These are phyloP conservation scores for Aspergillus bridgeri DNA, from an alignment of 495 filamentous ascomycete species.

Conservation along the genomic window DNA sequence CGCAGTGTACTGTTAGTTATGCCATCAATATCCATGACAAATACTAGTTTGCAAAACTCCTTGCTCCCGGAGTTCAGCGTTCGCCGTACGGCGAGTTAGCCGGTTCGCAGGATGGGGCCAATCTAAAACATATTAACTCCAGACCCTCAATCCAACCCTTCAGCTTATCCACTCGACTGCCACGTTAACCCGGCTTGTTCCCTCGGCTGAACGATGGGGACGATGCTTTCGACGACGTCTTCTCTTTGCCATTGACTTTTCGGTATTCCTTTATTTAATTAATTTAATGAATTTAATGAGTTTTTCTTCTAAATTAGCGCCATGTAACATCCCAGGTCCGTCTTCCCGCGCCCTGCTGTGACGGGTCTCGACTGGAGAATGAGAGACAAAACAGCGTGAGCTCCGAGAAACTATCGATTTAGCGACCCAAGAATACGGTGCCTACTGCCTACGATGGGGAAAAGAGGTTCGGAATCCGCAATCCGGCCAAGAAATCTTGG, in stretches of 20 bases:
- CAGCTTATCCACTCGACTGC: conserved; percentile 12
- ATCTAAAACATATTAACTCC: neutral
- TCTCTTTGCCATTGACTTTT: too few species aligned
- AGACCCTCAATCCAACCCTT: neutral
- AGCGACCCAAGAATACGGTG: neutral
- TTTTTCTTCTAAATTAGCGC: neutral
- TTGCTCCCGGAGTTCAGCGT: too few species aligned
- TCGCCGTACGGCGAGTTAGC: neutral
- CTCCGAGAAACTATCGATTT: neutral
- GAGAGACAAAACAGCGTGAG: neutral
- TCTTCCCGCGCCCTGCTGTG: neutral
- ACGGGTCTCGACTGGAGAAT: neutral
- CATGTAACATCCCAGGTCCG: too few species aligned
- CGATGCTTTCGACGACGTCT: neutral
- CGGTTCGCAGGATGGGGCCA: neutral
- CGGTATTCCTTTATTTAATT: too few species aligned
- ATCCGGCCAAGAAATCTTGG: neutral
- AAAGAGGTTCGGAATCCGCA: neutral
- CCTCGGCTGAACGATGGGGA: conserved; percentile 7
- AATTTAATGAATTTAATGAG: neutral
- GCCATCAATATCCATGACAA: too few species aligned
- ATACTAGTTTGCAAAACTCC: too few species aligned
- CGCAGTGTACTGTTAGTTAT: too few species aligned
- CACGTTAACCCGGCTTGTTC: conserved; percentile 2
- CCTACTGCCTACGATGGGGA: neutral